Evolutionary conservation across 768 basidiomycete genomes (phyloP), one percentile per base, ranked within the genome.

Genomic region (Suillus plorans): DNA sequence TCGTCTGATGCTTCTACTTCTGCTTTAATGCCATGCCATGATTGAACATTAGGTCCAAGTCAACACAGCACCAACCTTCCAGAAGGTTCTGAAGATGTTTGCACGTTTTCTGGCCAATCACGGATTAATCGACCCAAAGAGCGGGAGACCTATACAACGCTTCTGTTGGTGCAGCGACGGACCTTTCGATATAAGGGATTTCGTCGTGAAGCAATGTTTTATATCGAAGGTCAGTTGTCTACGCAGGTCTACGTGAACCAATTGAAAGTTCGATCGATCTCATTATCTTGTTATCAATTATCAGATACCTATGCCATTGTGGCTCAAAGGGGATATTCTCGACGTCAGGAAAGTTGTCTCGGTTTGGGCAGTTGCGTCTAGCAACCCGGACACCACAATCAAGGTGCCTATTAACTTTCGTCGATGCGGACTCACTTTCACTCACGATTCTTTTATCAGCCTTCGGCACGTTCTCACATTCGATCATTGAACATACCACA

Each of bases 91-190:
- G 63, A 78, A 80, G 22, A 78, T 77, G 59, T 87, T 95, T 71
- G 81, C 85, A 41, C 73, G 78, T 44, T 95, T 96, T 77, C 78
- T 98, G 64, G 81, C 83, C 53, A 80, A 86, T 66, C 84, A 95
- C 71, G 87, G 85, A 25, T 79, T 97, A 60, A 86, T 93, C 65
- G 85, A 91, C 68, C 76, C 78, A 55, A 78, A 77, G 61, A 87
- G 82, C 25, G 86, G 86, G 59, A 80, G 82, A 66, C 83, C 81
- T 7, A 79, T 89, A 56, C 77, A 83, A 65, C 87, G 84, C 28
- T 92, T 89, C 73, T 89, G 88, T 74, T 93, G 91, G 91, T 92
- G 90, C 75, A 89, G 85, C 62, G 93, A 94, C 72, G 92, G 92
- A 3, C 92, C 92, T 18, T 94, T 85, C 69, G 92, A 94, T 74